A percentile compares a stretch with the other conserved stretches of the same genome.
phyloP scores from a whole-genome alignment of 2,329 filamentous ascomycete genomes.

The Penicillium sp. region DNA sequence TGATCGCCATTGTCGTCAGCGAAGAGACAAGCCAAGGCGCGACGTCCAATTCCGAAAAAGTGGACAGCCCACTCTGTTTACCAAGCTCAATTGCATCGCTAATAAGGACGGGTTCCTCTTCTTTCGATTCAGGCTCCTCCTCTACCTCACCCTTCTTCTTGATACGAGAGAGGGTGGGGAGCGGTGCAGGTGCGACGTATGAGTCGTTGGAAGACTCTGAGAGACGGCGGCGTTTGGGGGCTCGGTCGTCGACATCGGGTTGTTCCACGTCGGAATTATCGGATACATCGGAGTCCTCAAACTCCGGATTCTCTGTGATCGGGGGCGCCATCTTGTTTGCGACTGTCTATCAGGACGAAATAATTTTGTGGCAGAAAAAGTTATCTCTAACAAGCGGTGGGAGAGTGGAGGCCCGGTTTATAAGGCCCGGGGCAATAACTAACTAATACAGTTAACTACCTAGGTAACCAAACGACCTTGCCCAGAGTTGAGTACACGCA shows the following conservation, averaged over 20 bases:
- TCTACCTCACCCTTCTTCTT: constrained; percentile 37
- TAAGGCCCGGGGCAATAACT: constrained; percentile 3
- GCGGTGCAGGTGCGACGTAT: constrained; percentile 34
- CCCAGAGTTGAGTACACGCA: background rate
- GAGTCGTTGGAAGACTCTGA: constrained; percentile 38
- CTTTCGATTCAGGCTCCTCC: constrained; percentile 17
- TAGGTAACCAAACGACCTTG: background rate
- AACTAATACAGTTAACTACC: background rate
- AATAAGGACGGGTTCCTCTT: constrained; percentile 40
- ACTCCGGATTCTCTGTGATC: constrained; percentile 20
- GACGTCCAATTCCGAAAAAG: constrained; percentile 70
- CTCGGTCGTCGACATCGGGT: constrained; percentile 27
- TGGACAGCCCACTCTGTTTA: constrained; percentile 48
- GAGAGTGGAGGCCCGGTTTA: background rate
- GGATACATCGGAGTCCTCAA: constrained; percentile 26
- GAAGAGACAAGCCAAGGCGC: constrained; percentile 86
- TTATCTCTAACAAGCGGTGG: constrained; percentile 31
- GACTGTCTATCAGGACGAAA: constrained; percentile 22
- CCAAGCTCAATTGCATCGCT: constrained; percentile 42
- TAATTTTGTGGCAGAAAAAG: constrained; percentile 36
- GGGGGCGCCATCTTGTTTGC: constrained; percentile 31
- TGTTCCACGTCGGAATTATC: constrained; percentile 21
- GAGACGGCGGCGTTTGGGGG: constrained; percentile 41
- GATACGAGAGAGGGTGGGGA: constrained; percentile 42
- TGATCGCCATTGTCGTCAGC: constrained; percentile 74